Percentiles rank a stretch among this genome's conserved stretches.
phyloP scores from a whole-genome alignment of 2,329 filamentous ascomycete species.

The Pestalotiopsis sp. region DNA sequence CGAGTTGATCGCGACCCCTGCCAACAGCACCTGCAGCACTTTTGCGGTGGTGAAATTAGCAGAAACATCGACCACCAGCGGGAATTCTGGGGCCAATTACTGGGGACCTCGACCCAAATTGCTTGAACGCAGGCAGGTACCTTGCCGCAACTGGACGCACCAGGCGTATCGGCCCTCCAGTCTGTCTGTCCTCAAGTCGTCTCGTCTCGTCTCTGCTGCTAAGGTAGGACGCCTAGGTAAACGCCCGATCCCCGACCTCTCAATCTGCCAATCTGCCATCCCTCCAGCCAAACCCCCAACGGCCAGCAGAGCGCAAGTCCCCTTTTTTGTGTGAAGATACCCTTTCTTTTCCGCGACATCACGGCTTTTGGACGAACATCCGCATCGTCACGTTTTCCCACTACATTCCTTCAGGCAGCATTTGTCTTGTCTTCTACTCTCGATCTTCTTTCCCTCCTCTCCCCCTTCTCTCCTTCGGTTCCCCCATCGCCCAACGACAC shows the following conservation, averaged over 20 bases:
- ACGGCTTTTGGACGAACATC: constrained; percentile 11
- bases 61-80: constrained; percentile 2
- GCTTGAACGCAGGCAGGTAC: background rate
- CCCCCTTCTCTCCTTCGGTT: background rate
- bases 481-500: background rate
- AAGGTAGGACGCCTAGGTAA: background rate
- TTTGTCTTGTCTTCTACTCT: background rate
- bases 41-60: constrained; percentile 10
- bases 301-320: constrained; percentile 7
- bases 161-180: background rate
- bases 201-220: background rate
- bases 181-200: background rate
- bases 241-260: constrained; percentile 11
- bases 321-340: constrained; percentile 16
- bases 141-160: background rate
- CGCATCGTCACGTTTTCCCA: constrained; percentile 7
- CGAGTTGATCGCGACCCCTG: background rate
- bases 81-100: constrained; percentile 1
- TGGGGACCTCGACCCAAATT: background rate
- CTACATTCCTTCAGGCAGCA: background rate
- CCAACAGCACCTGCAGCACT: constrained; percentile 8
- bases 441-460: background rate
- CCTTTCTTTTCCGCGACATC: constrained; percentile 12
- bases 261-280: background rate
- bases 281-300: constrained; percentile 7